phyloP scores from a whole-genome alignment of 139 green algal species.

The Chlorella sp. region DNA sequence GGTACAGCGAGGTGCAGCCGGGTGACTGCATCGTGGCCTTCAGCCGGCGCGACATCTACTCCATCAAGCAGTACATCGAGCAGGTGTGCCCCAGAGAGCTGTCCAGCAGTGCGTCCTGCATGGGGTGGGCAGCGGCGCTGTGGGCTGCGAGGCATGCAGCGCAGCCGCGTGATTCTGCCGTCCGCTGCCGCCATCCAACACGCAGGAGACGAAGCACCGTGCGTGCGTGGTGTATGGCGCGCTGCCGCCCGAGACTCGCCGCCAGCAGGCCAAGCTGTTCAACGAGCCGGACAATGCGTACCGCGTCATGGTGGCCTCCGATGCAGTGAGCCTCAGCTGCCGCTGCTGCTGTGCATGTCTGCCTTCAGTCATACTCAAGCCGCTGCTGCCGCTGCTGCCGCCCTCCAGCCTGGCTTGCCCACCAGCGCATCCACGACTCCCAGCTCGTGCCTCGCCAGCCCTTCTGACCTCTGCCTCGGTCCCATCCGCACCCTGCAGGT shows the following conservation, averaged over 20 bases:
- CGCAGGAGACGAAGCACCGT: constrained; percentile 43
- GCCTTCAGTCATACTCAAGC: too few species aligned
- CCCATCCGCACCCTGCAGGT: constrained; percentile 41
- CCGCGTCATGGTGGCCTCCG: constrained; percentile 90
- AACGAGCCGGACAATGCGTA: constrained; percentile 81
- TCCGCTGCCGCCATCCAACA: too few species aligned
- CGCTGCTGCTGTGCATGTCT: too few species aligned
- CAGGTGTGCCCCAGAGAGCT: constrained; percentile 13
- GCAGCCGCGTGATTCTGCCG: too few species aligned
- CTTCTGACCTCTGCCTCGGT: too few species aligned
- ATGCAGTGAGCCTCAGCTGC: constrained; percentile 66
- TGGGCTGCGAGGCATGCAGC: too few species aligned
- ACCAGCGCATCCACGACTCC: too few species aligned
- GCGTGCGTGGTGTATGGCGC: constrained; percentile 89
- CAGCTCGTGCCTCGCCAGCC: too few species aligned
- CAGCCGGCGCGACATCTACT: constrained; percentile 81
- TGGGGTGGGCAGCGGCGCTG: too few species aligned
- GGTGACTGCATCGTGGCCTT: constrained; percentile 98
- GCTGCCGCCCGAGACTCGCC: constrained; percentile 87
- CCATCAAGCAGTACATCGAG: constrained; percentile 77
- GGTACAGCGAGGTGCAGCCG: constrained; percentile 60
- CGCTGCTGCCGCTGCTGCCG: too few species aligned
- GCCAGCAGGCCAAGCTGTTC: constrained; percentile 85
- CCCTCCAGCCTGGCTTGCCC: too few species aligned
- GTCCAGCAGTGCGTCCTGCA: too few species aligned